These are phyloP conservation scores for Daldinia childiae DNA, from an alignment of 495 filamentous ascomycete genomes.

Conservation along the genomic window DNA sequence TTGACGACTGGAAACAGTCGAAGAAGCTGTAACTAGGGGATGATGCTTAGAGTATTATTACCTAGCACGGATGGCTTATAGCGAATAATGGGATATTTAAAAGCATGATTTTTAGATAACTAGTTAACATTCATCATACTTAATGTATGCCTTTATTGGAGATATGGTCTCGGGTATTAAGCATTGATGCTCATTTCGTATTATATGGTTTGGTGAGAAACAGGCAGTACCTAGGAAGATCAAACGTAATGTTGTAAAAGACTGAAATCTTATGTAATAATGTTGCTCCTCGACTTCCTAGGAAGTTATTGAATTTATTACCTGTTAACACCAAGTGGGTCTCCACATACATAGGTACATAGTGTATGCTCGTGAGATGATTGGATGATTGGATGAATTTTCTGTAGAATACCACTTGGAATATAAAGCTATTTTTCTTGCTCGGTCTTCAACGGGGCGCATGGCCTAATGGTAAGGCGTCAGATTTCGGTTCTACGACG, in stretches of 20 bases:
- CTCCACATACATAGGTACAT: neutral
- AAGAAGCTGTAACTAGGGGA: conserved; percentile 1
- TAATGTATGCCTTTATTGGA: neutral
- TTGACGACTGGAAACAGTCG: conserved; percentile 37
- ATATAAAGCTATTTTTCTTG: neutral
- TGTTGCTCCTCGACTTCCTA: no score
- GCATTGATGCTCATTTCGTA: neutral
- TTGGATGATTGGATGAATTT: neutral
- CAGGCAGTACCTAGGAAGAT: no score
- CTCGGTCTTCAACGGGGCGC: conserved; percentile 18
- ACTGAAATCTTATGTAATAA: no score
- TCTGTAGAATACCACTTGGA: neutral
- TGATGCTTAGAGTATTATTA: neutral
- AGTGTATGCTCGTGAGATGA: neutral
- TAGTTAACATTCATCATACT: neutral
- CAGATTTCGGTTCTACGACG: conserved; percentile 36
- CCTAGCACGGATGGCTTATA: no score
- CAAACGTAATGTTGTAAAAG: no score
- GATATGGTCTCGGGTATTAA: no score
- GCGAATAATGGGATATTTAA: neutral
- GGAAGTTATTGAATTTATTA: no score
- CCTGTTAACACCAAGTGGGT: no score
- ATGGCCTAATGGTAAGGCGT: conserved; percentile 46
- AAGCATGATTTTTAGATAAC: neutral
- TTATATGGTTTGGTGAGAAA: neutral